Percentiles rank a stretch among this genome's conserved stretches.
phyloP scores from a whole-genome alignment of 257 asterid species.

The Solanum sejunctum region DNA sequence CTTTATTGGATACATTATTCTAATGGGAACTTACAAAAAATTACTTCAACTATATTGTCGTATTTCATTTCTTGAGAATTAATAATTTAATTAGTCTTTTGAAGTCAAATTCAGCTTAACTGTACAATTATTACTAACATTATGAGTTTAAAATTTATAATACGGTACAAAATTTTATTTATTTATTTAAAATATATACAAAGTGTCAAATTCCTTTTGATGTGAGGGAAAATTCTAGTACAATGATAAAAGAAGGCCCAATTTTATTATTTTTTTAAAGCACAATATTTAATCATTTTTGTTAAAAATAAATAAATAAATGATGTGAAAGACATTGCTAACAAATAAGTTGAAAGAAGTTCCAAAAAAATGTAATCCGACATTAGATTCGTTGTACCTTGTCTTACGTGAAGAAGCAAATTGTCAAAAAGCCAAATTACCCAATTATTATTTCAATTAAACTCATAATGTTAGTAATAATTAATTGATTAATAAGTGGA shows the following conservation, averaged over 20 bases:
- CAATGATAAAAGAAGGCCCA: background rate
- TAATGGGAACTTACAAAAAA: background rate
- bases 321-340: background rate
- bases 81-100: background rate
- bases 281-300: background rate
- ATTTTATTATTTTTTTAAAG: background rate
- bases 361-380: background rate
- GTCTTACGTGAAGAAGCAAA: background rate
- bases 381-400: background rate
- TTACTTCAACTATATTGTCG: no score
- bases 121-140: no score
- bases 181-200: background rate
- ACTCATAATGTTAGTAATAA: background rate
- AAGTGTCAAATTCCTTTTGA: background rate
- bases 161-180: no score
- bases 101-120: accelerated
- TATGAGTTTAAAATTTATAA: no score
- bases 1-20: background rate
- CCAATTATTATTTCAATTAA: background rate
- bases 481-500: background rate
- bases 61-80: background rate
- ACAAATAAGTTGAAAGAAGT: background rate
- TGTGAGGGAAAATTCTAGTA: background rate
- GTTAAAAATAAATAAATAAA: background rate
- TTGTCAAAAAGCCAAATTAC: background rate